Base-by-base conservation (phyloP, 257 asterid genomes). In the Solanum sparsipilum region DNA sequence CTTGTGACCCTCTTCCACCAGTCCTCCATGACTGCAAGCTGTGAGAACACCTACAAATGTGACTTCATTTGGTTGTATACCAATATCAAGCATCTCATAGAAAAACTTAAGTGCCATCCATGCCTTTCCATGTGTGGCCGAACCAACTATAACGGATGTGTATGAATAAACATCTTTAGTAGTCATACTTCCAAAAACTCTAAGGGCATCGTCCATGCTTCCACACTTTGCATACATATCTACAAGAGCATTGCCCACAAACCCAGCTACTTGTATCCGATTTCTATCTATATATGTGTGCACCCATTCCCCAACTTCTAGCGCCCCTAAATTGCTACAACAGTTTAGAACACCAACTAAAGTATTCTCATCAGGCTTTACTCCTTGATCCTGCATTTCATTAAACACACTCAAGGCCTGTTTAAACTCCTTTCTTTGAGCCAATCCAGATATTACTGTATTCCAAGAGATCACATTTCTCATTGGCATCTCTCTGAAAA, bases 161-260 rank as follows among this genome's bases (percentile, higher is more conserved):
- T 90, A 91, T 83, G 93, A 75, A 56, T 87, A 91, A 13, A 90
- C 88, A 84, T 91, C 93, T 88, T 84, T 91, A 36, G 31, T 29
- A 25, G 82, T 76, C 90, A 89, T 89, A 56, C 60, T 34, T 48
- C 87, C 65, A 85, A 89, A 91, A 60, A 91, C 87, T 23, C 86
- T 78, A 18, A 87, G 67, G 27, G 90, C 91, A 13, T 65, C 81
- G 12, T 23, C 72, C 74, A 90, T 67, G 90, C 86, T 89, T 58
- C 93, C 93, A 88, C 95, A 90, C 86, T 93, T 93, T 3, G 92
- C 89, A 52, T 93, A 93, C 93, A 90, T 89, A 88, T 93, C 93
- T 32, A 93, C 89, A 31, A 93, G 92, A 9, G 93, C 92, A 89
- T 90, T 93, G 25, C 93, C 94, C 21, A 92, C 84, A 36, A 82